Percentiles rank a stretch among this genome's conserved stretches.
Conservation (phyloP, 345 rosid genomes). For the Dovyalis caffra region DNA sequence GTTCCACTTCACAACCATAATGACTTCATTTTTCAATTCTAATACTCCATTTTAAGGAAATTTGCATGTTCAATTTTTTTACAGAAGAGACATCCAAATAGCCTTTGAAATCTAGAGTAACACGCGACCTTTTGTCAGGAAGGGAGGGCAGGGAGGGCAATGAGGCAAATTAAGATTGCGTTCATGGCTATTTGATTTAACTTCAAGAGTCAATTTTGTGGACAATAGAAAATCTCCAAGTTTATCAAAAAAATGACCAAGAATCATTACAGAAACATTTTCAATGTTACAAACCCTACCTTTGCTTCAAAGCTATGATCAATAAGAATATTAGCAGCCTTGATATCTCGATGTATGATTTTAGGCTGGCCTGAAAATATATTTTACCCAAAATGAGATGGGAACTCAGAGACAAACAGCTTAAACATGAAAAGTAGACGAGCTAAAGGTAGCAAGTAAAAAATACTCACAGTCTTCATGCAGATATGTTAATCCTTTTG, state of each 20-base stretch:
- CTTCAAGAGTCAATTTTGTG: not conserved
- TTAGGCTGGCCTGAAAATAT: constrained; percentile 25
- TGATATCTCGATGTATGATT: constrained; percentile 33
- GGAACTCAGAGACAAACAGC: not conserved
- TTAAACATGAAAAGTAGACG: not conserved
- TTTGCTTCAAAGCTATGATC: constrained; percentile 29
- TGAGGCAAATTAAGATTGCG: not conserved
- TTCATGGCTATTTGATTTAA: not conserved
- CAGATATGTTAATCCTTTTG: constrained; percentile 26
- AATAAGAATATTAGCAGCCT: constrained; percentile 32
- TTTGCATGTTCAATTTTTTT: not conserved
- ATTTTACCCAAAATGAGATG: not conserved
- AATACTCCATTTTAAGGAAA: not conserved
- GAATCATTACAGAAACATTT: not conserved
- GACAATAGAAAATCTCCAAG: not conserved
- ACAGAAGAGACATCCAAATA: not conserved
- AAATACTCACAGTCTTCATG: constrained; percentile 28
- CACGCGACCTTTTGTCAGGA: not conserved
- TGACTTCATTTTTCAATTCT: not conserved
- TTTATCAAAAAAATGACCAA: not conserved
- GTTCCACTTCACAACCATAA: not conserved
- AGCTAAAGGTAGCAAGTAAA: not conserved
- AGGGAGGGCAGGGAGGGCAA: not conserved
- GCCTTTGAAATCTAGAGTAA: not conserved
- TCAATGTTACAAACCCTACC: constrained; percentile 11